Base-by-base conservation (phyloP, 2,329 filamentous ascomycete genomes). In the Xylaria sp. region DNA sequence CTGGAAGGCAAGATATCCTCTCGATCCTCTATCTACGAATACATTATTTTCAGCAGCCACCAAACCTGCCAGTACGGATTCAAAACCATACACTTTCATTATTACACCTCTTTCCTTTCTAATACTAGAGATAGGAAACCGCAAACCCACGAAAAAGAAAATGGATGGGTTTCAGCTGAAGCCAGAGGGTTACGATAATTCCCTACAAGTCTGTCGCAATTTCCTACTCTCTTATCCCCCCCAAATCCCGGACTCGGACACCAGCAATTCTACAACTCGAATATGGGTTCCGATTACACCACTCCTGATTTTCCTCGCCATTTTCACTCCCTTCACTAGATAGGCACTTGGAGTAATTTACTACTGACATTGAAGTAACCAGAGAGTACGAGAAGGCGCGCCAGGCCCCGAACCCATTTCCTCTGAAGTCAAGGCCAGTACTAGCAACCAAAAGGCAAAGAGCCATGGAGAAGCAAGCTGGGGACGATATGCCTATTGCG, bases 401-500 rank as follows among this genome's bases (percentile, higher is more conserved):
- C 57, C 44, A 1, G 16, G n/a, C 40, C 62, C 61, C 8, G 21
- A 53, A 35, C 35, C 62, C 8, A 13, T 18, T 29, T 35, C 51
- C 5, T 5, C 10, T 16, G 8, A 40, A 6, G 62, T 65, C 57
- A 37, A 53, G n/a, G 16, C 2, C 16, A 35, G 3, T 40, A 40
- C 18, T 13, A 32, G 25, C 12, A 1, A 32, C 6, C 23, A 61
- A 44, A n/a, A 58, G 40, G 35, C 42, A 47, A 32, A 47, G n/a
- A 18, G 21, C 27, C 60, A 12, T 2, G 27, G 9, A n/a, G 40
- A 10, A 58, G 16, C 0, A n/a, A 32, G 48, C 40, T 69, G 69
- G 66, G 69, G 25, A 29, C 29, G 53, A 60, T 70, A 70, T 27
- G 61, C 69, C 21, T n/a, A 42, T 23, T 35, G 27, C 48, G 35